phyloP scores from a whole-genome alignment of 768 basidiomycete genomes.

The Rhodosporidiobolus odoratus region DNA sequence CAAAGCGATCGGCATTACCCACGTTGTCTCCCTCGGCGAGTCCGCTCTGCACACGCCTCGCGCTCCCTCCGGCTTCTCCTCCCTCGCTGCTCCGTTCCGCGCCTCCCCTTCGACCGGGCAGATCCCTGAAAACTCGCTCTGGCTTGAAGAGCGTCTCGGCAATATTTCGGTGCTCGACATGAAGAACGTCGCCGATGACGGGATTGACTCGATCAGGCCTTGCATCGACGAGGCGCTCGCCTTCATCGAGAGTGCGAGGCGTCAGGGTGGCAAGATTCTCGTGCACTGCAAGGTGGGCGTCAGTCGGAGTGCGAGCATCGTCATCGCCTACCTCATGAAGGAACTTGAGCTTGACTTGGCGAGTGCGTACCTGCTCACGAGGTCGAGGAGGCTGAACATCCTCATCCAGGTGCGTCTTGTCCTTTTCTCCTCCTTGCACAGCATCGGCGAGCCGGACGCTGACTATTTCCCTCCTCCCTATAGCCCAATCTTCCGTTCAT shows the following conservation, averaged over 20 bases:
- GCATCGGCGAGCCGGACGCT: background rate
- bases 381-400: conserved; percentile 72
- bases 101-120: background rate
- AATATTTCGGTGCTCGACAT: conserved; percentile 86
- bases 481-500: conserved; percentile 94
- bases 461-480: conserved; percentile 51
- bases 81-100: conserved; percentile 24
- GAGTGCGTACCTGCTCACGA: conserved; percentile 87
- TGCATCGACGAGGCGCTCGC: conserved; percentile 81
- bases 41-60: conserved; percentile 77
- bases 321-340: conserved; percentile 97
- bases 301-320: conserved; percentile 84
- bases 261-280: conserved; percentile 77
- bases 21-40: conserved; percentile 95
- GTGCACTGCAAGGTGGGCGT: conserved; percentile 99
- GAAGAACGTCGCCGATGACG: conserved; percentile 67
- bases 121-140: conserved; percentile 57
- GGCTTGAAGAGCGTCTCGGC: conserved; percentile 81
- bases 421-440: background rate
- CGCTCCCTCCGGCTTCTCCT: conserved; percentile 23
- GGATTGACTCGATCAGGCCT: conserved; percentile 86
- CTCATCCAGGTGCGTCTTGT: conserved; percentile 36
- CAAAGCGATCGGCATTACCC: conserved; percentile 88
- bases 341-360: conserved; percentile 73
- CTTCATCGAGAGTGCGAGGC: conserved; percentile 84